Evolutionary conservation across 2,329 filamentous ascomycete genomes (phyloP).

Genomic region (Aspergillus costaricaensis): DNA sequence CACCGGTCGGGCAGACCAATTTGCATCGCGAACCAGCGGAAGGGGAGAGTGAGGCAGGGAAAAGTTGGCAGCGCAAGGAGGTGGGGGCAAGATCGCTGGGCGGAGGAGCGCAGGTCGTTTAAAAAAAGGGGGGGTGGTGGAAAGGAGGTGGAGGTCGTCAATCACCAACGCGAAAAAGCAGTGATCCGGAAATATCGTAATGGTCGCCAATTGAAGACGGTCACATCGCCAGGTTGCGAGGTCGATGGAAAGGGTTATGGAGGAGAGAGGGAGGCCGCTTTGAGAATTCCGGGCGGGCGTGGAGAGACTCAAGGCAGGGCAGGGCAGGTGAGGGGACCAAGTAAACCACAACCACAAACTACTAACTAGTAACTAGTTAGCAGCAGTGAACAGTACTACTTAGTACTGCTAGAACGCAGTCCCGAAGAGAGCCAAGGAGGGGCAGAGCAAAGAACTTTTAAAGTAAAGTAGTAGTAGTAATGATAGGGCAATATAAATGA

Average conservation of each 20-base stretch:
- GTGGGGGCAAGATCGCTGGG: constrained; percentile 13
- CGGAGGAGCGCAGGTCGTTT: constrained; percentile 15
- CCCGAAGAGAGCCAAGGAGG: not conserved
- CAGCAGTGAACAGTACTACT: no score
- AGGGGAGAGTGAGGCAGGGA: not conserved
- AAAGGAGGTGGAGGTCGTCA: constrained; percentile 19
- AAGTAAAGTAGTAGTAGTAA: no score
- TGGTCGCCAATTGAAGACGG: constrained; percentile 3
- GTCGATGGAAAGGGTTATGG: not conserved
- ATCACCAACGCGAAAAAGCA: constrained; percentile 16
- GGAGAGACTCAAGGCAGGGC: not conserved
- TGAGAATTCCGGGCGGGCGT: not conserved
- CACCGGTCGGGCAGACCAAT: constrained; percentile 18
- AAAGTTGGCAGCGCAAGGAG: constrained; percentile 11
- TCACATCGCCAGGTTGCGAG: constrained; percentile 19
- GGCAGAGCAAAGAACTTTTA: not conserved
- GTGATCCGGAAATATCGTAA: constrained; percentile 7
- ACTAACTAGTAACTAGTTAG: no score
- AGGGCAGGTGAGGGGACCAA: constrained; percentile 3
- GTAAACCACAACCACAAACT: not conserved
- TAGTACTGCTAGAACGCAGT: not conserved
- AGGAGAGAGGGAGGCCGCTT: constrained; percentile 3
- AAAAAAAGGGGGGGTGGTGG: constrained; percentile 17
- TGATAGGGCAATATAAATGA: no score
- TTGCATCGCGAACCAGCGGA: constrained; percentile 20